These are phyloP conservation scores for Mucor racemosus DNA, from an alignment of 371 early-diverging fungal species.

Conservation along the genomic window DNA sequence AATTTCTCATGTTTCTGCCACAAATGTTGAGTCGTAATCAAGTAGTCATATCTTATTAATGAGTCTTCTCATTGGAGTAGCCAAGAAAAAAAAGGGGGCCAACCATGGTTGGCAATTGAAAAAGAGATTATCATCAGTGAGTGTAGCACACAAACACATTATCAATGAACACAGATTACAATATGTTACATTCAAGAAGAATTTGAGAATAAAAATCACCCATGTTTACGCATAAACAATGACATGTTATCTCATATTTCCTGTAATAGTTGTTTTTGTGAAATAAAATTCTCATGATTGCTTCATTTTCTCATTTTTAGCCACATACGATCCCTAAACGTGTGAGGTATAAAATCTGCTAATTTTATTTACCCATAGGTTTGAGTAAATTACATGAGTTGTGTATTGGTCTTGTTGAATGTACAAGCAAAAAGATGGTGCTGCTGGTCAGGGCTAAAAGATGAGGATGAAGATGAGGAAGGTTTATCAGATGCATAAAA, in stretches of 20 bases:
- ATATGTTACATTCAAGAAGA: not conserved
- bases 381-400: too few species aligned
- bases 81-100: not conserved
- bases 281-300: not conserved
- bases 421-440: not conserved
- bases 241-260: not conserved
- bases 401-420: not conserved
- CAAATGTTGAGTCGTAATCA: not conserved
- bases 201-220: not conserved
- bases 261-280: not conserved
- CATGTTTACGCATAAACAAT: not conserved
- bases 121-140: conserved; percentile 1
- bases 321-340: not conserved
- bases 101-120: not conserved
- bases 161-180: not conserved
- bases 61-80: too few species aligned
- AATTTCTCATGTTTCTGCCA: too few species aligned
- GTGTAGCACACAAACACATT: not conserved
- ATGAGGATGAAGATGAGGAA: not conserved
- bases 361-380: not conserved
- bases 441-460: too few species aligned
- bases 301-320: not conserved
- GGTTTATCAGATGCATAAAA: not conserved
- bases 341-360: not conserved
- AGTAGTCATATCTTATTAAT: too few species aligned